These are phyloP conservation scores for Aureobasidium melanogenum DNA, from an alignment of 2,329 filamentous ascomycete genomes.

Conservation along the genomic window DNA sequence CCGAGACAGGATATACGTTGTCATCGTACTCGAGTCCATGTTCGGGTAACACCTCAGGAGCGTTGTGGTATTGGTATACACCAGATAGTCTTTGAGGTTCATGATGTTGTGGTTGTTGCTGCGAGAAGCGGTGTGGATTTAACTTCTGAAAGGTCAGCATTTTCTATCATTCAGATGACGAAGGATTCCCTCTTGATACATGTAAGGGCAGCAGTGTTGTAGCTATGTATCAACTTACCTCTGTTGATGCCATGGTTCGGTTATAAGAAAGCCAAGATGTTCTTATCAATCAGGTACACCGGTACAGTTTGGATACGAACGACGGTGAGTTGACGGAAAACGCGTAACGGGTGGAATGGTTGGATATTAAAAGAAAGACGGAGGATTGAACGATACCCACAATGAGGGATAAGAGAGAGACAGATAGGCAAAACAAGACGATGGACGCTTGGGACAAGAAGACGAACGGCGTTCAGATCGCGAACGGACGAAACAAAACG, in stretches of 20 bases:
- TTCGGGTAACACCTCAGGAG: slow-evolving; percentile 30
- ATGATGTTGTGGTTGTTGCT: not conserved
- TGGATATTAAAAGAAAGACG: not conserved
- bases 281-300: not conserved
- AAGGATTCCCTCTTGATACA: not conserved
- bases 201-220: not conserved
- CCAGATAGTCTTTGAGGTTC: slow-evolving; percentile 20
- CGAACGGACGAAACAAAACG: not conserved
- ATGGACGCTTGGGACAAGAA: not conserved
- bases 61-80: slow-evolving; percentile 32
- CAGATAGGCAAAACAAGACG: not conserved
- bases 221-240: not conserved
- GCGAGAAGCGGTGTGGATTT: slow-evolving; percentile 14
- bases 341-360: slow-evolving; percentile 2
- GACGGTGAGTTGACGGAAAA: slow-evolving; percentile 3
- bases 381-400: not conserved
- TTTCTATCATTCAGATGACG: not conserved
- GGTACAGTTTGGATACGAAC: not conserved
- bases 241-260: not conserved
- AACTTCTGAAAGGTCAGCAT: not conserved
- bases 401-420: not conserved
- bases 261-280: not conserved
- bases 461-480: not conserved
- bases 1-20: slow-evolving; percentile 26
- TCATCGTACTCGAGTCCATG: slow-evolving; percentile 32